Base-by-base conservation (phyloP, 805 yeast genomes). In the Sungouiozyma intestinalis region DNA sequence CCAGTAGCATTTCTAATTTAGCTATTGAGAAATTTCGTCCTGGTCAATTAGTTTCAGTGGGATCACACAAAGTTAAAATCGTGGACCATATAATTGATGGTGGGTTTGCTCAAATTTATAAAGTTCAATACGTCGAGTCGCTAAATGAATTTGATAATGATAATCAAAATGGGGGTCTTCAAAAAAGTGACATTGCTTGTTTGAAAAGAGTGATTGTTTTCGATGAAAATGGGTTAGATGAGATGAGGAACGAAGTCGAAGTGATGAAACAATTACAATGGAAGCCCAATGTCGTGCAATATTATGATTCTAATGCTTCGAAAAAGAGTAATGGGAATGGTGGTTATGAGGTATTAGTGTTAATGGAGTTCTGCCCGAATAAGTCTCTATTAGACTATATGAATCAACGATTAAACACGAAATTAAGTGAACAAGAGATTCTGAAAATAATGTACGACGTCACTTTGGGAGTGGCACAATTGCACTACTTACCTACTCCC, bases 331-430 rank as follows among this genome's bases (percentile, higher is more conserved):
- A 64, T 21, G 64, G 64, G 11, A 48, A 54, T 21, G 60, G 60
- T 8, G 76, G 76, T 1, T 92, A 85, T 60, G 97, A 90, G 63
- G 97, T 92, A 7, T 68, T 90, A 42, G 76, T 90, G 35, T 68
- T 90, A 49, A 92, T 90, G 97, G 98, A 90, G 61, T 74, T 81
- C 52, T 90, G 98, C 59, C 81, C 94, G 9, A 84, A 83, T 58
- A 75, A 82, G 48, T 85, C 95, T 15, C 73, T 94, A 38, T 70
- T 90, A 46, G 96, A 92, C 58, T 88, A 73, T 57, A 88, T 90
- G 97, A 92, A 90, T 63, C 73, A 81, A 16, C 72, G 88, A 41
- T 72, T 90, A 43, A 77, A 83, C 48, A 81, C 85, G 11, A 90
- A 88, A 57, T 69, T 90, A 41, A 66, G 74, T 0, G 94, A 84